A percentile compares a stretch with the other conserved stretches of the same genome.
Evolutionary conservation across 768 basidiomycete species (phyloP).

Genomic region (Macrolepiota fuliginosa): DNA sequence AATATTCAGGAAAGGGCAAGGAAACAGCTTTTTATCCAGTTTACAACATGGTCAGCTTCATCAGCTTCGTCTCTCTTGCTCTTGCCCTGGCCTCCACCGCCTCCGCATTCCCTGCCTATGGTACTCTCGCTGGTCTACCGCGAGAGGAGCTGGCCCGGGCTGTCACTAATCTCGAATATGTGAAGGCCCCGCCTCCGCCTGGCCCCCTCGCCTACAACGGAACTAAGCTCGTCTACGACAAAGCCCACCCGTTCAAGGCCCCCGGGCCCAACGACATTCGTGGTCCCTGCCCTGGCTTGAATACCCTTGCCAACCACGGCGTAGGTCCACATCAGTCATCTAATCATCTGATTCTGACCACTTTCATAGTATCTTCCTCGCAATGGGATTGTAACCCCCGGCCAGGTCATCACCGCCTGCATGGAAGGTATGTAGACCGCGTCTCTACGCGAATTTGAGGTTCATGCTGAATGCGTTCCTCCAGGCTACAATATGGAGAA

Average conservation of each 20-base stretch:
- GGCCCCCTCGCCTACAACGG: conserved; percentile 4
- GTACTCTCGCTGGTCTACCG: conserved; percentile 13
- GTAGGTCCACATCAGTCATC: background rate
- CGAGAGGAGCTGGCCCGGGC: conserved; percentile 1
- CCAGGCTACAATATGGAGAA: conserved; percentile 20
- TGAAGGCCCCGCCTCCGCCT: conserved; percentile 1
- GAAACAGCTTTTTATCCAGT: background rate
- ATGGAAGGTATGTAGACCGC: conserved; percentile 3
- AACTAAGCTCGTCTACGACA: conserved; percentile 12
- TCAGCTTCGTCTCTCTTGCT: background rate
- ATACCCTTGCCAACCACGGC: conserved; percentile 12
- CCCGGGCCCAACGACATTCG: conserved; percentile 3
- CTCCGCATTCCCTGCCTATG: conserved; percentile 12
- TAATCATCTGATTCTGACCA: background rate
- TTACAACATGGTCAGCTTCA: background rate
- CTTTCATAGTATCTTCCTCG: conserved; percentile 7
- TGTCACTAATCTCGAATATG: background rate
- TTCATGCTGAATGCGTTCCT: background rate
- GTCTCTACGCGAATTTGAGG: background rate
- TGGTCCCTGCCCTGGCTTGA: conserved; percentile 11
- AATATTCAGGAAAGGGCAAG: background rate
- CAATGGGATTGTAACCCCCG: conserved; percentile 6
- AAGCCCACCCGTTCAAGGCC: conserved; percentile 7
- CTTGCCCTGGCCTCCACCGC: background rate
- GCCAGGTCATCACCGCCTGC: conserved; percentile 1